Base-by-base conservation (phyloP, 2,329 filamentous ascomycete species). In the Paraconiothyrium brasiliense region DNA sequence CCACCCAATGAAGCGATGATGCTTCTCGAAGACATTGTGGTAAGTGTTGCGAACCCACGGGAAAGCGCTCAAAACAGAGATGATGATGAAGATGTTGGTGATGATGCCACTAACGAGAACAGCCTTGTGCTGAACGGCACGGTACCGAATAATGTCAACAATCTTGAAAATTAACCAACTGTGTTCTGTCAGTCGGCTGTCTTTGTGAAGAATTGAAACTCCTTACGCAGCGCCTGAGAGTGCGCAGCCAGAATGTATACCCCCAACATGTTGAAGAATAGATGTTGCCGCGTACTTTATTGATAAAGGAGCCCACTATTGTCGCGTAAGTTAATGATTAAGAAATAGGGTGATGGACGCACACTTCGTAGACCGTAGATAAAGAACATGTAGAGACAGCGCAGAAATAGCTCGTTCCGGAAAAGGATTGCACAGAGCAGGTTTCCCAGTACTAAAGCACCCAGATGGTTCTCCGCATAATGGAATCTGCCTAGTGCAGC, bases 31-130 rank as follows among this genome's bases (percentile, higher is more conserved):
- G 0, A 73, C 71, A 56, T 77, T 77, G 32, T 77, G 75, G 54
- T 76, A 74, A 13, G 73, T 76, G 59, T 77, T 76, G 58, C 75
- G 74, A 48, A 77, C 71, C 74, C 74, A 77, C 16, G 75, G 75
- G 57, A 77, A 74, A 1, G 75, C 75, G 37, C 74, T 76, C 24
- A 76, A 52, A 34, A 76, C 71, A 9, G 75, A 77, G n/a, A 77
- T 70, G 27, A 76, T 72, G 48, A 77, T 76, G 55, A 77, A 71
- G 1, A 75, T 54, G 37, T 76, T 76, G 8, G 75, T 77, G 54
- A 76, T 60, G 10, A 77, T 71, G 4, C 75, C 75, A 34, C 69
- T 77, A 10, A 61, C 71, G 48, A 77, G 71, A 2, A 77, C 71
- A 35, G 72, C 73, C 24, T 58, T 64, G 58, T 76, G 69, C 54